phyloP scores from a whole-genome alignment of 1,139 yeast genomes.

The Debaryomyces subglobosus region DNA sequence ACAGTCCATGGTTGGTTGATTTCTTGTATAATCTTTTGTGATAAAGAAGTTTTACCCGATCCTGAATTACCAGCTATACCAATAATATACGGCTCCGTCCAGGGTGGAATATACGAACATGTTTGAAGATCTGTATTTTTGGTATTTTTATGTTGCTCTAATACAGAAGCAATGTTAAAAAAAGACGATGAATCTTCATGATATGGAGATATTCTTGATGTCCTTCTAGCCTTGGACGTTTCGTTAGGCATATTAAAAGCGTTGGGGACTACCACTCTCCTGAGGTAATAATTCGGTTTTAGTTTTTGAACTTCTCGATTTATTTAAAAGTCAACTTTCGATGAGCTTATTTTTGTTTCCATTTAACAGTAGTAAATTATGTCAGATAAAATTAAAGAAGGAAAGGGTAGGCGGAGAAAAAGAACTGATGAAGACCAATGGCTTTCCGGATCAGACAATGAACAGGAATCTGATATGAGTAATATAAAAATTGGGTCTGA shows the following conservation, averaged over 20 bases:
- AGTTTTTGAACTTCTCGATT: background rate
- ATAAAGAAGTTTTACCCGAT: constrained; percentile 93
- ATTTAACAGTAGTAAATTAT: background rate
- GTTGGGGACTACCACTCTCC: background rate
- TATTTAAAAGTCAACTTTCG: background rate
- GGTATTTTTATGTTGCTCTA: background rate
- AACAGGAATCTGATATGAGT: constrained; percentile 9
- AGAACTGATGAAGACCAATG: constrained; percentile 15
- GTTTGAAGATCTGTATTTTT: background rate
- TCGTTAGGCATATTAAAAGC: background rate
- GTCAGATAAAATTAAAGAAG: constrained; percentile 12
- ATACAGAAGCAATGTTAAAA: background rate
- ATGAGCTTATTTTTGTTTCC: constrained; percentile 6
- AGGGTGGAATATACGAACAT: constrained; percentile 73
- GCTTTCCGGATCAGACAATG: constrained; percentile 5
- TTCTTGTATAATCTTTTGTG: constrained; percentile 76
- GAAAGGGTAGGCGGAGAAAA: constrained; percentile 24
- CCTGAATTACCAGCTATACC: constrained; percentile 97
- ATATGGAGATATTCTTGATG: constrained; percentile 28
- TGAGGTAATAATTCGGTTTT: background rate
- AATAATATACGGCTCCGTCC: constrained; percentile 94
- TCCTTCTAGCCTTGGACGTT: constrained; percentile 12
- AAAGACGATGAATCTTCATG: constrained; percentile 20
- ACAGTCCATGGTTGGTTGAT: constrained; percentile 96
- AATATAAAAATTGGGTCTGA: background rate